Evolutionary conservation across 1,284 basidiomycete genomes (phyloP), one percentile per base, ranked within the genome.

Genomic region (Papiliotrema nemorosa): DNA sequence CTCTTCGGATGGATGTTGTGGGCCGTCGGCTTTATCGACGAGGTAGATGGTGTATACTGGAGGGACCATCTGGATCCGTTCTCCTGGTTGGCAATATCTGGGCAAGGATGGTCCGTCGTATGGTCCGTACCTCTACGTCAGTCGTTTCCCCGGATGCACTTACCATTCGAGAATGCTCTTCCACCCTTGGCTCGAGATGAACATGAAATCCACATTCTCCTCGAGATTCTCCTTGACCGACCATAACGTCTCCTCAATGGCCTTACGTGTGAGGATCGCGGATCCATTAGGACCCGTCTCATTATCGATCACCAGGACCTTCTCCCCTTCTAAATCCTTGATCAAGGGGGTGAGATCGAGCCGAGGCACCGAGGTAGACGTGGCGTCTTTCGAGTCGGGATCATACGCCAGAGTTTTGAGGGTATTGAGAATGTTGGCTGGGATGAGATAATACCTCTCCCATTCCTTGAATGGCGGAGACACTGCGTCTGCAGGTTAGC

Each of bases 191-290:
- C 79, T 77, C 0, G 89, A 87, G 3, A 97, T 77, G 63, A 84
- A 87, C 64, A 89, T 85, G 51, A 87, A 83, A 66, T 96, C 85
- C 22, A 85, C 76, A 25, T 83, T 82, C 65, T 92, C 88, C 29
- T 77, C 63, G 22, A 85, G 69, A 24, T 74, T 66, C 3, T 60
- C 52, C 31, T 56, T 74, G 60, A 58, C 73, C 69, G 53, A 43
- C 64, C 64, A 70, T n/a, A 65, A 50, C 26, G 45, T 45, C 29
- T 57, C 52, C 42, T 60, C 46, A 22, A 41, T 47, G 3, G 53
- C 61, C 10, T 49, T 29, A 0, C 46, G 45, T 5, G 46, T 33
- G 7, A 56, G 27, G 7, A 22, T 31, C 25, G 39, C 33, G 13
- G 25, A 31, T 14, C 55, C 54, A 4, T 49, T 39, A n/a, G 13